Percentiles rank a stretch among this genome's conserved stretches.
phyloP scores from a whole-genome alignment of 495 filamentous ascomycete species.

The Annulohypoxylon maeteangense region DNA sequence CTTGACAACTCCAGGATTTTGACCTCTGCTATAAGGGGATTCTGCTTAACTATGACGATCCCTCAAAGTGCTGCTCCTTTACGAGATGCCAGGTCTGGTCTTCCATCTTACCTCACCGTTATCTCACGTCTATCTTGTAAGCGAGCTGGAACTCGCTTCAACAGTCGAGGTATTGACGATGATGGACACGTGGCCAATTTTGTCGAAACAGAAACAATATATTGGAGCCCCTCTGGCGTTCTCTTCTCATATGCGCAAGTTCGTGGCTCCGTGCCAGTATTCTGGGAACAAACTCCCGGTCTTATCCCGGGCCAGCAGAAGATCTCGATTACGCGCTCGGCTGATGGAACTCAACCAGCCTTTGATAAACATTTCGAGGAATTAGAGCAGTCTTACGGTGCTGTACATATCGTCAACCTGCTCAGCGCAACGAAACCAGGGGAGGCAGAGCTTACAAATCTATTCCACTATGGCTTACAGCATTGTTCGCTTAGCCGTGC shows the following conservation, averaged over 20 bases:
- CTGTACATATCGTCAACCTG: constrained; percentile 89
- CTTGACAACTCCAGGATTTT: constrained; percentile 88
- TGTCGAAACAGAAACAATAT: constrained; percentile 73
- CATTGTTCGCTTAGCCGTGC: constrained; percentile 71
- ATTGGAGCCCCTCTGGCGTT: constrained; percentile 77
- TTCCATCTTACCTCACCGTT: constrained; percentile 84
- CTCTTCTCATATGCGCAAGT: constrained; percentile 95
- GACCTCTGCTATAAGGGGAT: constrained; percentile 93
- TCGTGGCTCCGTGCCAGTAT: constrained; percentile 90
- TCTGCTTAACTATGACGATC: constrained; percentile 83
- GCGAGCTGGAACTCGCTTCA: constrained; percentile 94
- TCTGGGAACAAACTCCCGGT: constrained; percentile 94
- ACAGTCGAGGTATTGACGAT: constrained; percentile 95
- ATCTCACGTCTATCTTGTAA: constrained; percentile 92
- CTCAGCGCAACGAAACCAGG: constrained; percentile 86
- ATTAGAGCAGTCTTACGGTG: constrained; percentile 85
- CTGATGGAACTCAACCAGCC: constrained; percentile 91
- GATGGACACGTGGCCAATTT: constrained; percentile 97
- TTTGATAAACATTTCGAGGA: constrained; percentile 94
- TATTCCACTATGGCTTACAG: constrained; percentile 79
- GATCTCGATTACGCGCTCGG: constrained; percentile 87
- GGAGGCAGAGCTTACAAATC: constrained; percentile 80
- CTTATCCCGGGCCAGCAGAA: constrained; percentile 94
- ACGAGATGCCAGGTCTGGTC: constrained; percentile 70
- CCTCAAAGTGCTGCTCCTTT: constrained; percentile 67